Evolutionary conservation across 371 early-diverging fungal genomes (phyloP), one percentile per base, ranked within the genome.

Genomic region (Capniomyces stellatus): DNA sequence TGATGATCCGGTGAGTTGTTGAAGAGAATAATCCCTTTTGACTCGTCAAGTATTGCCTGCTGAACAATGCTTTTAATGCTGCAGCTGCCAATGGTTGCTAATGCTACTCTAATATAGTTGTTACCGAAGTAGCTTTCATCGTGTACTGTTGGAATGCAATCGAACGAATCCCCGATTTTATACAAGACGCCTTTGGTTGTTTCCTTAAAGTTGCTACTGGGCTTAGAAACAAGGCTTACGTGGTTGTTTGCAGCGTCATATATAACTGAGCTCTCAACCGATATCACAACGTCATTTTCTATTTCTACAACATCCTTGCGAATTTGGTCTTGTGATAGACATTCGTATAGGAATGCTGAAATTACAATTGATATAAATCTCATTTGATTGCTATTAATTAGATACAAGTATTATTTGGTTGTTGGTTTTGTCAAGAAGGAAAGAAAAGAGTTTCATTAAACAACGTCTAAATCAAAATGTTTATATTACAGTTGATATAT

Each of bases 231-330:
- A 29, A 50, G 56, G 3, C 49, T 43, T 8, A 65, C 59, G 24
- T 55, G 46, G 15, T 51, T 49, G 1, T 55, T 24, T 46, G 50
- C 61, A 57, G 58, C 58, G 43, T 64, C 65, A 0, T 64, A 40
- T 22, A 52, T 48, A 1, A 62, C 54, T 21, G 66, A 58, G 4
- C 61, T 66, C 10, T 61, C 55, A 6, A 65, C 58, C 23, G 56
- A 54, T 8, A 57, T 50, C 10, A 65, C 54, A 12, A 57, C 41
- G 25, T 65, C 66, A 40, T 64, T 54, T 44, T 65, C 55, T 19
- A 65, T 53, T 19, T 65, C 60, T 29, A 65, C 64, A n/a, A 65
- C 51, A 29, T 65, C 66, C 23, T 65, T 65, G 54, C 66, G 63
- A 29, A 65, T 64, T 35, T n/a, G n/a, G n/a, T n/a, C n/a, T n/a